Conservation (phyloP, 768 basidiomycete species). For the Russula foetens region DNA sequence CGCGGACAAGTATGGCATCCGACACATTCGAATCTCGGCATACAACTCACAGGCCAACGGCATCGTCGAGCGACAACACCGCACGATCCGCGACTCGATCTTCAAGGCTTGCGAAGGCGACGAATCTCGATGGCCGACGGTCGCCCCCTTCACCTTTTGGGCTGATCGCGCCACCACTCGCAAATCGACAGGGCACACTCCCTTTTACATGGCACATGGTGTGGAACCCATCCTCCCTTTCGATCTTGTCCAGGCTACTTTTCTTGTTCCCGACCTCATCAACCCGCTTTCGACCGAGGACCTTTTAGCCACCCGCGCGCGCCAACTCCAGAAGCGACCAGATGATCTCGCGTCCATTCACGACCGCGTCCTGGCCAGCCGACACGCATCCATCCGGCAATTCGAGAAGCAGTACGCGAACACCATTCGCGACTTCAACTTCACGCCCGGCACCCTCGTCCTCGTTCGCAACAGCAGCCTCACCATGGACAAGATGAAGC, state of each 20-base stretch:
- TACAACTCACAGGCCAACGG: slow-evolving; percentile 34
- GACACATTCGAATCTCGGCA: slow-evolving; percentile 27
- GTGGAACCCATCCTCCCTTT: slow-evolving; percentile 28
- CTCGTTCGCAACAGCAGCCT: slow-evolving; percentile 21
- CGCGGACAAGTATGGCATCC: slow-evolving; percentile 14
- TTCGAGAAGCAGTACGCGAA: slow-evolving; percentile 5
- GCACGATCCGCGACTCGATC: slow-evolving; percentile 23
- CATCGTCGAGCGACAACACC: slow-evolving; percentile 26
- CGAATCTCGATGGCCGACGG: slow-evolving; percentile 26
- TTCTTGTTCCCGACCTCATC: too few species aligned
- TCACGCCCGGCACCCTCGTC: background rate
- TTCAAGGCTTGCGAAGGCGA: slow-evolving; percentile 25
- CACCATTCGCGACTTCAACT: background rate
- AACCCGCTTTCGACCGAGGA: slow-evolving; percentile 25
- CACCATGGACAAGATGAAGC: too few species aligned
- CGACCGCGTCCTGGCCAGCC: background rate
- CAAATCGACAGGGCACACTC: slow-evolving; percentile 19
- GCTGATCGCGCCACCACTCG: slow-evolving; percentile 29
- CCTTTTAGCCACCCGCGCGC: slow-evolving; percentile 22
- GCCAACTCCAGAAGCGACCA: background rate
- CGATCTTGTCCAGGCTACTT: too few species aligned
- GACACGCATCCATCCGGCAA: slow-evolving; percentile 9
- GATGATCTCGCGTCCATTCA: background rate
- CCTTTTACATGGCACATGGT: slow-evolving; percentile 18
- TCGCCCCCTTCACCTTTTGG: slow-evolving; percentile 29